Evolutionary conservation across 202 grass and related monocot species (phyloP).

Genomic region (Bolboschoenoplectus hybrid): DNA sequence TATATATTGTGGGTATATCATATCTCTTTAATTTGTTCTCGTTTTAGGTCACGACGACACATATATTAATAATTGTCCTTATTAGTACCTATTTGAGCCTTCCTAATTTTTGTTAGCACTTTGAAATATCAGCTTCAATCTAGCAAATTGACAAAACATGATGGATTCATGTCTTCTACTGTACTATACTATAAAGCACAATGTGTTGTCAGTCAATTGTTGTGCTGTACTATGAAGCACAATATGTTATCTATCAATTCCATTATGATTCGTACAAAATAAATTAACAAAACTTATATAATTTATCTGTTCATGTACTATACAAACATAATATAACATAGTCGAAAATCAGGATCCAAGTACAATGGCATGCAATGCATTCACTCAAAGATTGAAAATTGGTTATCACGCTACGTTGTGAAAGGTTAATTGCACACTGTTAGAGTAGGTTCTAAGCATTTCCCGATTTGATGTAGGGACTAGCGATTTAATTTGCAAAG

Average conservation of each 20-base stretch:
- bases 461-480: neutral
- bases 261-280: no score
- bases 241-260: no score
- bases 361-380: neutral
- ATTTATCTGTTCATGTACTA: no score
- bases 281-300: no score
- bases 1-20: neutral
- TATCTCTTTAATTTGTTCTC: neutral
- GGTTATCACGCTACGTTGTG: neutral
- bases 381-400: neutral
- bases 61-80: neutral
- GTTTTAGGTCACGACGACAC: neutral
- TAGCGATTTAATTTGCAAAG: neutral
- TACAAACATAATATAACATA: no score
- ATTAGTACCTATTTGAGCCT: neutral
- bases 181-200: no score
- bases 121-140: neutral
- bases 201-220: no score
- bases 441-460: constrained; percentile 22
- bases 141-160: neutral
- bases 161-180: no score
- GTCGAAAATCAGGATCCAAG: no score
- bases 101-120: neutral
- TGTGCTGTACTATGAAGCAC: no score
- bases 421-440: neutral